A percentile compares a stretch with the other conserved stretches of the same genome.
These are phyloP conservation scores for Chondrostereum purpureum DNA, from an alignment of 1,284 basidiomycete species.

Conservation along the genomic window DNA sequence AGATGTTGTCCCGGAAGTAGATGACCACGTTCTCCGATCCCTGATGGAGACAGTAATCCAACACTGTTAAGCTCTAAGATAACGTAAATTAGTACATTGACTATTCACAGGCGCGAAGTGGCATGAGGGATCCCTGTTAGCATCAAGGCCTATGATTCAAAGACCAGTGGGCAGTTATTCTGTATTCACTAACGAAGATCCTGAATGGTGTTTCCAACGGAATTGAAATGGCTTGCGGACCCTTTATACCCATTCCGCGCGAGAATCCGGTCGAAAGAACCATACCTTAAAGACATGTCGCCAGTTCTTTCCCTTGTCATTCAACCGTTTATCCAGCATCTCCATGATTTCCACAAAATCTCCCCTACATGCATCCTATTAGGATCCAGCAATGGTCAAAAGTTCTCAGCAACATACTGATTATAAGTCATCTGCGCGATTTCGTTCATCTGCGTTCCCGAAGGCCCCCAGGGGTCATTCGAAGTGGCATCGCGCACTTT, in stretches of 20 bases:
- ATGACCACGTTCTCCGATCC: constrained; percentile 98
- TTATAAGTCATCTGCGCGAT: constrained; percentile 97
- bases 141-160: constrained; percentile 69
- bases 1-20: constrained; percentile 97
- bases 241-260: too few species aligned
- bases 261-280: too few species aligned
- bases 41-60: constrained; percentile 95
- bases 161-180: constrained; percentile 99
- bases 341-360: constrained; percentile 99
- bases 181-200: too few species aligned
- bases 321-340: constrained; percentile 98
- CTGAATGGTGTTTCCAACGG: too few species aligned
- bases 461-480: constrained; percentile 99
- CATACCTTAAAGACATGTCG: constrained; percentile 96
- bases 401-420: constrained; percentile 58
- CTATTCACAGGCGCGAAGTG: too few species aligned
- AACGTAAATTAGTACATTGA: not conserved
- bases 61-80: constrained; percentile 82
- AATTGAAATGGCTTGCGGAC: too few species aligned
- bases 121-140: too few species aligned
- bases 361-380: constrained; percentile 44
- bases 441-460: constrained; percentile 99
- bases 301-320: constrained; percentile 99
- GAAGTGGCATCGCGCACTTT: constrained; percentile 99
- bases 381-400: constrained; percentile 9